phyloP scores from a whole-genome alignment of 306 rosid species.

The Trifolium pratense region DNA sequence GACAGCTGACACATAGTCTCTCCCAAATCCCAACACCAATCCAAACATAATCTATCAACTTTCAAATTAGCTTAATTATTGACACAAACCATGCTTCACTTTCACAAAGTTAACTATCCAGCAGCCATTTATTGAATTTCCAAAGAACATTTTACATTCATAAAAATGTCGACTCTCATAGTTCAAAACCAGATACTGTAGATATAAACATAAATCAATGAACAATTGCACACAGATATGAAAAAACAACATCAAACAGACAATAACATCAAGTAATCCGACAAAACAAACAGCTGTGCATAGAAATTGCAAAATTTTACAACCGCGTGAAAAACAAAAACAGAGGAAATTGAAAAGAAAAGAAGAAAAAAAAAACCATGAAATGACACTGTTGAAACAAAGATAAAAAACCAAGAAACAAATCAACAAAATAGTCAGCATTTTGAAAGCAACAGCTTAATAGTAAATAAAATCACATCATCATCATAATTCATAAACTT shows the following conservation, averaged over 20 bases:
- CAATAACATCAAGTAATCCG: not conserved
- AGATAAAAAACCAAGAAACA: not conserved
- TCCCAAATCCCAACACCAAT: not conserved
- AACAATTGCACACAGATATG: not conserved
- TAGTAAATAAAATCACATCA: slow-evolving; percentile 10
- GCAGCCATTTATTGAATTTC: slow-evolving; percentile 10
- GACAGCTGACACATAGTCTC: not conserved
- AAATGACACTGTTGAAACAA: slow-evolving; percentile 26
- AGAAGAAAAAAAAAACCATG: no score
- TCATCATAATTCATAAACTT: not conserved
- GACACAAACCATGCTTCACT: slow-evolving; percentile 12
- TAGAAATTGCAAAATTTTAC: slow-evolving; percentile 8
- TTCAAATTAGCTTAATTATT: slow-evolving; percentile 15
- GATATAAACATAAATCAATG: not conserved
- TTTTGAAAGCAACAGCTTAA: not conserved
- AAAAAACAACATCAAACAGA: slow-evolving; percentile 5
- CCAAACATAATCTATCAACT: not conserved
- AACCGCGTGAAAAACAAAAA: not conserved
- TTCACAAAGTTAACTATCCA: not conserved
- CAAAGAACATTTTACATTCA: slow-evolving; percentile 2
- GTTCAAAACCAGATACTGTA: slow-evolving; percentile 1
- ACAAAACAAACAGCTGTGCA: slow-evolving; percentile 1
- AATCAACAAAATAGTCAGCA: not conserved
- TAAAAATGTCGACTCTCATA: slow-evolving; percentile 14
- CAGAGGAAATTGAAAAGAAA: not conserved